Base-by-base conservation (phyloP, 805 yeast species). In the Clavispora asparagi region DNA sequence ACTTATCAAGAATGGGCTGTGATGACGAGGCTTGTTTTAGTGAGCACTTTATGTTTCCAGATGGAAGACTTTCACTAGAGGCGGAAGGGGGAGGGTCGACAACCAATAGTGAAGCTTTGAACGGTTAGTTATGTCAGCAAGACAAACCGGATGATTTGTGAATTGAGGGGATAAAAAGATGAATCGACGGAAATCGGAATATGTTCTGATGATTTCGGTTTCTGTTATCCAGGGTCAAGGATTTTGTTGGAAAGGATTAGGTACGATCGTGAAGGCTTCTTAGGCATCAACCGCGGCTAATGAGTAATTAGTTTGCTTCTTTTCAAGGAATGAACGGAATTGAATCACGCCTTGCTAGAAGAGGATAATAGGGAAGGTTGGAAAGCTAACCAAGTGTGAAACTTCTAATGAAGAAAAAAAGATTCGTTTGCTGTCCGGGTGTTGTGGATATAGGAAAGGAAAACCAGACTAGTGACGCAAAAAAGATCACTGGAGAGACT, bases 161-260 rank as follows among this genome's bases (percentile, higher is more conserved):
- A 12, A 13, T 9, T 11, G 32, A 13, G 32, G 32, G 3, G 32
- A 38, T 53, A 13, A 26, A 37, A 4, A 27, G 23, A 30, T 32
- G 5, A 26, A 27, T 19, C 28, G 41, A 16, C 12, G 16, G 7
- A 25, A 16, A 26, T 33, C 17, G 30, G 30, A 27, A 4, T 43
- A 14, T 44, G 13, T 11, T 39, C 16, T 32, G 13, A 36, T 35
- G 23, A n/a, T 23, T 8, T 14, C 28, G 41, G 50, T 45, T 39
- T 43, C 52, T 70, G 74, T 62, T 71, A 71, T 67, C 76, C 76
- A 46, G 76, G 76, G 56, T 71, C 73, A 48, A 67, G 65, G 45
- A 64, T 52, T 57, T 55, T 62, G 56, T 52, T 61, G 37, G 53
- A 50, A 44, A 56, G 55, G 46, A 51, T 48, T 49, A 56, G 56